Conservation (phyloP, 495 filamentous ascomycete genomes). For the Penicillium paradoxum region DNA sequence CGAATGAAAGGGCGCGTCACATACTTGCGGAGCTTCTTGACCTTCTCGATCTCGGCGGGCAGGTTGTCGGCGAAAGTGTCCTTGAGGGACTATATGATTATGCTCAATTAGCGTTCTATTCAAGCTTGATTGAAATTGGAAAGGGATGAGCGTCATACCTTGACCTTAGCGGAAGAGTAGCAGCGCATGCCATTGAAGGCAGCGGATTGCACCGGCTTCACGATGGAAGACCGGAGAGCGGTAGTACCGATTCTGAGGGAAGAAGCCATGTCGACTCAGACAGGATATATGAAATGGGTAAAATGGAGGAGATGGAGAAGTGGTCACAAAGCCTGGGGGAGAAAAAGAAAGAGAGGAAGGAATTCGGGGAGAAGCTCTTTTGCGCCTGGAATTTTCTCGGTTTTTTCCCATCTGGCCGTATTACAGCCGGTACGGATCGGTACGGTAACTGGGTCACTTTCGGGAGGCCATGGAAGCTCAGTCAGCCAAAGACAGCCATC, state of each 20-base stretch:
- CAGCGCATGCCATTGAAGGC: slow-evolving; percentile 77
- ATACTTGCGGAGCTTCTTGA: slow-evolving; percentile 96
- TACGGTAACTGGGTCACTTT: slow-evolving; percentile 23
- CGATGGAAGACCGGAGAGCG: slow-evolving; percentile 65
- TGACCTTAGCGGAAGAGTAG: slow-evolving; percentile 83
- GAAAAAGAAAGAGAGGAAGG: slow-evolving; percentile 16
- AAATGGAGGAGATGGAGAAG: slow-evolving; percentile 22
- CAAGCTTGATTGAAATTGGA: slow-evolving; percentile 13
- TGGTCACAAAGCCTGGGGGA: slow-evolving; percentile 11
- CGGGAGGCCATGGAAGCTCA: slow-evolving; percentile 17
- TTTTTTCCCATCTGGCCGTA: slow-evolving; percentile 39
- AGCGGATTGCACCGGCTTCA: slow-evolving; percentile 58
- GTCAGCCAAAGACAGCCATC: not conserved
- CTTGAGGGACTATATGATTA: slow-evolving; percentile 72
- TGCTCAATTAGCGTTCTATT: slow-evolving; percentile 20
- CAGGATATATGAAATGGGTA: slow-evolving; percentile 27
- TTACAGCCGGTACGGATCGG: slow-evolving; percentile 31
- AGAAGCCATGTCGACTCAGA: slow-evolving; percentile 63
- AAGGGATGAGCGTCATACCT: slow-evolving; percentile 50
- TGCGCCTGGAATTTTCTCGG: slow-evolving; percentile 19
- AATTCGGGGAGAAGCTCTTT: slow-evolving; percentile 22
- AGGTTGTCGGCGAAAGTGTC: slow-evolving; percentile 96
- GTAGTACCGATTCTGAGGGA: slow-evolving; percentile 70
- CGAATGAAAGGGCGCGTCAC: slow-evolving; percentile 20
- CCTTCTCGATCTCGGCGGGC: slow-evolving; percentile 94